phyloP scores from a whole-genome alignment of 78 protist genomes.

The Tieghemostelium lacteum region DNA sequence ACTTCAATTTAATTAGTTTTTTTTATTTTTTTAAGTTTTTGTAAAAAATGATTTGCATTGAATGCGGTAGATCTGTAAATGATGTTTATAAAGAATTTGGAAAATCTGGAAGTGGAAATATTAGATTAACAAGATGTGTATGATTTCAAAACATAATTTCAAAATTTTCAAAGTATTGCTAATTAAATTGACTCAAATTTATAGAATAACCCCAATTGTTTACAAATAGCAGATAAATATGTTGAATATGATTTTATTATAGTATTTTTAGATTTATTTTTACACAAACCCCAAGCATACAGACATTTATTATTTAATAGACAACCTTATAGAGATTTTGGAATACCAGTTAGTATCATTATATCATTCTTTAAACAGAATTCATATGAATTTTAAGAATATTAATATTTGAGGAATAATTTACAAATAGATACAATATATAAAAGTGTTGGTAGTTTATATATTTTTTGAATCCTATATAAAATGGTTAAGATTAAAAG shows the following conservation, averaged over 20 bases:
- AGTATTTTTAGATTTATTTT: constrained; percentile 71
- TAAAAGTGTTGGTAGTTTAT: constrained; percentile 62
- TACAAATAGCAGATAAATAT: constrained; percentile 79
- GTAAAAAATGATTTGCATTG: constrained; percentile 68
- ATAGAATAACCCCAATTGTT: constrained; percentile 15
- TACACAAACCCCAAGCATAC: constrained; percentile 73
- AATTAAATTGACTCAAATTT: too few species aligned
- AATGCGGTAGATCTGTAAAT: constrained; percentile 75
- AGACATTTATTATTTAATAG: constrained; percentile 71
- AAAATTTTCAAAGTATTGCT: too few species aligned
- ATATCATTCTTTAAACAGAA: not conserved
- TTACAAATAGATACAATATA: constrained; percentile 38
- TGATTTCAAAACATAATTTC: not conserved
- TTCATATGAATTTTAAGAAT: not conserved
- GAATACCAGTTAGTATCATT: constrained; percentile 30
- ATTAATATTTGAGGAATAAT: too few species aligned
- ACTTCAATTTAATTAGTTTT: too few species aligned
- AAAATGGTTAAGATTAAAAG: constrained; percentile 67
- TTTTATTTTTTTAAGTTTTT: too few species aligned
- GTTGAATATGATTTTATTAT: constrained; percentile 81
- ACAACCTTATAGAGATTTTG: constrained; percentile 50
- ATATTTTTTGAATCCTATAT: constrained; percentile 74
- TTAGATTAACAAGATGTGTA: constrained; percentile 67
- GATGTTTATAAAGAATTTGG: constrained; percentile 76
- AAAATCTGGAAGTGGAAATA: constrained; percentile 69